Base-by-base conservation (phyloP, 192 early-diverging fungal species). In the Mortierella claussenii region DNA sequence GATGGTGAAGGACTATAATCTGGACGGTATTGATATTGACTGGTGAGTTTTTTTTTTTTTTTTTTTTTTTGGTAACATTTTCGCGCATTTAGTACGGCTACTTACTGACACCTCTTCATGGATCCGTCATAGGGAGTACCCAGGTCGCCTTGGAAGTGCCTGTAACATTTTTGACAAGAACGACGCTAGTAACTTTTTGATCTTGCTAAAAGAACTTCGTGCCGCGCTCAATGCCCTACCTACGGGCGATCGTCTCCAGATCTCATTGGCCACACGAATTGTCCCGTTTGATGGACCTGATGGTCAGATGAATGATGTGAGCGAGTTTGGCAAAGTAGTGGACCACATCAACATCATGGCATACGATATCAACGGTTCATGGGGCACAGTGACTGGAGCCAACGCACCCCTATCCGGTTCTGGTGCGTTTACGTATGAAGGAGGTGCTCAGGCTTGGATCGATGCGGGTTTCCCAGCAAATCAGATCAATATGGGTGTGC, bases 11-110 rank as follows among this genome's bases (percentile, higher is more conserved):
- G 78, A 80, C 1, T 88, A 83, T 56, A 63, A 80, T 13, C 68
- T 91, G 2, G 90, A 92, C 80, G 92, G 92, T 58, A 83, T 90
- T 55, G 92, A 94, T 66, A 79, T 94, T 61, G 92, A 92, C 69
- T 92, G 78, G 64, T 64, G 37, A 71, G 17, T 4, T 6, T 24
- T 13, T 1, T 10, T 32, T 32, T 24, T 43, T 30, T 30, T 46
- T 42, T 45, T 23, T 50, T 15, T 51, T 1, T 53, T 30, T 17
- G 21, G 24, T 27, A 27, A n/a, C n/a, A n/a, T n/a, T n/a, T n/a
- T n/a, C n/a, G n/a, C n/a, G n/a, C n/a, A n/a, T n/a, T n/a, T n/a
- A n/a, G n/a, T n/a, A n/a, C n/a, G n/a, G n/a, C n/a, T n/a, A n/a
- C n/a, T n/a, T n/a, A n/a, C n/a, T n/a, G n/a, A n/a, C n/a, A n/a